Conservation (phyloP, 352 stramenopile species). For the Phytophthora cactorum region DNA sequence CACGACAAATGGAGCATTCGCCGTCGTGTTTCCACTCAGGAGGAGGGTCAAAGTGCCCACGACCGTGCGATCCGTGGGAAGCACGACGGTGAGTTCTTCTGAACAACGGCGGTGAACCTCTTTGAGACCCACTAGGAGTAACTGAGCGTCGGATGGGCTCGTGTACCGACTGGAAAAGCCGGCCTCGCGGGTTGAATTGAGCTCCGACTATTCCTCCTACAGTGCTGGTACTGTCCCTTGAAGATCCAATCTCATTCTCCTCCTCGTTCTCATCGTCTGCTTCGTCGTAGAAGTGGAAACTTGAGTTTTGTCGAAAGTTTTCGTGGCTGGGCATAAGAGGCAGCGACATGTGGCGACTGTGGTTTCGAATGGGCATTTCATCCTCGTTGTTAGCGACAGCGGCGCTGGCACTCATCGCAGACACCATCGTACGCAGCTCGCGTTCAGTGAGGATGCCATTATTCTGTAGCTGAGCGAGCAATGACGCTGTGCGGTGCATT, state of each 20-base stretch:
- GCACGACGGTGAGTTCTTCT: conserved; percentile 33
- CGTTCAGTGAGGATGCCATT: conserved; percentile 25
- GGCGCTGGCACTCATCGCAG: conserved; percentile 30
- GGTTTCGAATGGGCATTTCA: conserved; percentile 18
- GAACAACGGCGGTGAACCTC: conserved; percentile 31
- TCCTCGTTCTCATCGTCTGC: conserved; percentile 29
- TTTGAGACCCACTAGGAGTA: conserved; percentile 24
- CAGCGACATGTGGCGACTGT: conserved; percentile 58
- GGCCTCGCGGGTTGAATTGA: conserved; percentile 11
- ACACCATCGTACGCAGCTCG: conserved; percentile 39
- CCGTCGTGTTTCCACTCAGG: conserved; percentile 80
- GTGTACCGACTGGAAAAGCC: conserved; percentile 32
- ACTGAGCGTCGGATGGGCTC: conserved; percentile 16
- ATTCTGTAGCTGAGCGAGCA: conserved; percentile 24
- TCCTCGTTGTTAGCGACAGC: conserved; percentile 8
- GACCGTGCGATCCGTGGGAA: conserved; percentile 33
- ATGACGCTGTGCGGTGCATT: conserved; percentile 20
- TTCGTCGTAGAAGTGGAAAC: conserved; percentile 28
- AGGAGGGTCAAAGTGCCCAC: conserved; percentile 50
- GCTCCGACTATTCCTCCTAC: conserved; percentile 10
- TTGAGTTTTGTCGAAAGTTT: conserved; percentile 31
- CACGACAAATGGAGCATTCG: conserved; percentile 80
- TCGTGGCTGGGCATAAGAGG: conserved; percentile 64
- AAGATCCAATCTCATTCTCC: conserved; percentile 29
- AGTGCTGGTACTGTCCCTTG: conserved; percentile 29